Evolutionary conservation across 2,329 filamentous ascomycete species (phyloP), one percentile per base, ranked within the genome.

Genomic region (Talaromyces sp.): DNA sequence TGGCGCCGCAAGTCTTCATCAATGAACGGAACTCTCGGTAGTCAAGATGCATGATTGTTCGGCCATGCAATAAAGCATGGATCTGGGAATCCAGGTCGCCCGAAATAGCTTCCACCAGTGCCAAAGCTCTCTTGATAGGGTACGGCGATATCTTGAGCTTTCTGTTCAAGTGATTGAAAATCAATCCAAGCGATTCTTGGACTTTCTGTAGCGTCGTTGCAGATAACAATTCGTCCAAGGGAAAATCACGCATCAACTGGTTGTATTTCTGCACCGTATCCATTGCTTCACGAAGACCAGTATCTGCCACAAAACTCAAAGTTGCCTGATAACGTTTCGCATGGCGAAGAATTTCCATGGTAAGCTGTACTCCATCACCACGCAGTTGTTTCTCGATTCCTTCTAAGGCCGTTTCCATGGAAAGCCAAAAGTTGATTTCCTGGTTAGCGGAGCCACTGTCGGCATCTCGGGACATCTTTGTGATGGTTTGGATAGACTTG

Each of bases 261-360:
- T 99, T 99, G 83, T 98, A 99, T 79, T 97, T 97, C 78, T 97
- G 92, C 56, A 99, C 96, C 75, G 91, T 90, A 68, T 99, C 95
- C 77, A 93, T 95, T 27, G 93, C 93, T 79, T 99, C 95, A 78
- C 96, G 97, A 75, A 99, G 79, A 2, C 95, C 94, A 41, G 95
- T 99, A 78, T 99, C 96, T 2, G 95, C 92, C 41, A 90, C 90
- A 76, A 99, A 98, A 81, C 94, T 98, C 72, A 98, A 91, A 2
- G 94, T 97, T 11, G 95, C 94, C 80, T 97, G 93, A 80, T 97
- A 98, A 73, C 96, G 91, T 81, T 99, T 99, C 59, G 94, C 96
- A 76, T 97, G 91, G 78, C 96, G 94, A 68, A 99, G 84, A 67
- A 99, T 94, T 71, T 97, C 94, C 75, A 99, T 86, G 0, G 96